Percentiles rank a stretch among this genome's conserved stretches.
These are phyloP conservation scores for Candida pini DNA, from an alignment of 805 yeast species.

Conservation along the genomic window DNA sequence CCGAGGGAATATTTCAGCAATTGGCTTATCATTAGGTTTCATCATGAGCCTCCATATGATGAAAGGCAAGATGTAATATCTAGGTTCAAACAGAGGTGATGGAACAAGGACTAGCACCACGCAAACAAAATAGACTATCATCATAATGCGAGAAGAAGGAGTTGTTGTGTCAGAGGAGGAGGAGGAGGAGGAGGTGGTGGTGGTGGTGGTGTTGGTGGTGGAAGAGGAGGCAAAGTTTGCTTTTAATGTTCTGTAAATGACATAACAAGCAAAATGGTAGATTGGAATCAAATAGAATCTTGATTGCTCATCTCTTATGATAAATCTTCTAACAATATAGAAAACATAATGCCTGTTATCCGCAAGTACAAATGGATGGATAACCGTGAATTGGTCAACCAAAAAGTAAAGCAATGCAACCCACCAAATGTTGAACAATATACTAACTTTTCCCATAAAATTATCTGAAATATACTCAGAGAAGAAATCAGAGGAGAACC, in stretches of 20 bases:
- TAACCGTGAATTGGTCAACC: conserved; percentile 58
- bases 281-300: conserved; percentile 53
- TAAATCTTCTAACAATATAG: conserved; percentile 68
- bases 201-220: no score
- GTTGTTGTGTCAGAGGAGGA: conserved; percentile 8
- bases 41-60: conserved; percentile 64
- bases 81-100: conserved; percentile 89
- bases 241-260: conserved; percentile 16
- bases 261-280: conserved; percentile 53
- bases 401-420: conserved; percentile 34
- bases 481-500: conserved; percentile 47
- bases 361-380: conserved; percentile 87
- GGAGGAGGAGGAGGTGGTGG: no score
- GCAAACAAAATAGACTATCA: conserved; percentile 47
- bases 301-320: conserved; percentile 43
- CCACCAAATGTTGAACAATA: conserved; percentile 19
- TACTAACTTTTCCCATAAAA: conserved; percentile 18
- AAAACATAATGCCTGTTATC: conserved; percentile 94
- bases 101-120: conserved; percentile 65
- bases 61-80: conserved; percentile 83
- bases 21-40: conserved; percentile 32
- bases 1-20: conserved; percentile 9
- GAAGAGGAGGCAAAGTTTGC: no score
- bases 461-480: conserved; percentile 32
- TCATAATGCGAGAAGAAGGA: conserved; percentile 31